phyloP scores from a whole-genome alignment of 345 rosid species.

The Erodium maritimum region DNA sequence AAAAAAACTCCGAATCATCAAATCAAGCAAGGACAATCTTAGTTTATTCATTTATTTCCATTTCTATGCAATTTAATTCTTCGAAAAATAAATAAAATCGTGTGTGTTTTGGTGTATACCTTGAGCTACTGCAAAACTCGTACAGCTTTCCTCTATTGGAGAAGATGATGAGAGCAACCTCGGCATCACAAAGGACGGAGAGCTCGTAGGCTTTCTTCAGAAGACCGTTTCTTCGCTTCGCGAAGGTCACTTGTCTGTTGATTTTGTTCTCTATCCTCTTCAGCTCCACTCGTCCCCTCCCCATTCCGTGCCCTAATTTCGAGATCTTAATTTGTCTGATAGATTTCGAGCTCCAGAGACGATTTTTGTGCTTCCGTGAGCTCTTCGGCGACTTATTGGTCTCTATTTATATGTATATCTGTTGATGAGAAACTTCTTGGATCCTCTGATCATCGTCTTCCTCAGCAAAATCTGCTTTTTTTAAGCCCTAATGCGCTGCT shows the following conservation, averaged over 20 bases:
- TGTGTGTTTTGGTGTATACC: no score
- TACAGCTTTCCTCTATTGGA: slow-evolving; percentile 97
- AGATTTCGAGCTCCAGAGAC: neutral
- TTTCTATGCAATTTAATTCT: neutral
- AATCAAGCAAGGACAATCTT: neutral
- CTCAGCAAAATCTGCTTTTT: neutral
- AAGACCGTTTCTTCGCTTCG: no score
- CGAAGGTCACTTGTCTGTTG: no score
- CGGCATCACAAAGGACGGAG: no score
- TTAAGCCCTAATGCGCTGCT: neutral
- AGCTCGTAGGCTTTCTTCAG: no score
- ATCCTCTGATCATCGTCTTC: neutral
- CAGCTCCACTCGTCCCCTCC: slow-evolving; percentile 96
- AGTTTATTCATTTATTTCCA: neutral
- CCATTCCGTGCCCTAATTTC: slow-evolving; percentile 28
- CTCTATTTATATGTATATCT: neutral
- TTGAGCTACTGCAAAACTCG: slow-evolving; percentile 95
- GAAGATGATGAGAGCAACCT: slow-evolving; percentile 99
- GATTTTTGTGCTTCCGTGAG: no score
- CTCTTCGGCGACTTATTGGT: neutral
- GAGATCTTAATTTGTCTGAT: neutral
- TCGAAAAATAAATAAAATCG: no score
- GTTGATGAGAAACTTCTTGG: neutral
- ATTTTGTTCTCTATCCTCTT: slow-evolving; percentile 99
- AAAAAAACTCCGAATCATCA: slow-evolving; percentile 14